Evolutionary conservation across 345 rosid genomes (phyloP).

Genomic region (Psidium friedrichsthalianum): DNA sequence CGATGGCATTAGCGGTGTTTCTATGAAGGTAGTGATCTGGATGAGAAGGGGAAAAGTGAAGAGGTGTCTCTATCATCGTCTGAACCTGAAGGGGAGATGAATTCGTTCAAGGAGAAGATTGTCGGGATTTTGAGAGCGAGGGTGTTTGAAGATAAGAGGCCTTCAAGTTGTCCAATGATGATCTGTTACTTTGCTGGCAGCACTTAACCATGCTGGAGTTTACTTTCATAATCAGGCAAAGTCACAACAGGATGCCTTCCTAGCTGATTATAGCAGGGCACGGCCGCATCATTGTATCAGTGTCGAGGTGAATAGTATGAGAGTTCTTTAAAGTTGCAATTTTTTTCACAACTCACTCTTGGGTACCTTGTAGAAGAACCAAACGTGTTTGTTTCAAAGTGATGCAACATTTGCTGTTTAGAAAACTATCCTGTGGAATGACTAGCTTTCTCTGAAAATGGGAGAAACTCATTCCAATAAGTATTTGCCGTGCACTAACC

Average conservation of each 20-base stretch:
- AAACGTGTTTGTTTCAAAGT: neutral
- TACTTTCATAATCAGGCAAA: conserved; percentile 33
- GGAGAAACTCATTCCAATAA: neutral
- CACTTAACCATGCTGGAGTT: conserved; percentile 60
- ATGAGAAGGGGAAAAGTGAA: conserved; percentile 2
- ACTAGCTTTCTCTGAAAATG: neutral
- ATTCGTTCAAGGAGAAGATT: conserved; percentile 45
- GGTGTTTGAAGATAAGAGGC: conserved; percentile 69
- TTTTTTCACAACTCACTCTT: neutral
- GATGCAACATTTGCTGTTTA: neutral
- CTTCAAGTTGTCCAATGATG: conserved; percentile 52
- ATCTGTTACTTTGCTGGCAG: conserved; percentile 53
- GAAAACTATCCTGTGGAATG: neutral
- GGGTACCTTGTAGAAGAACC: neutral
- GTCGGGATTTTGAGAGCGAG: conserved; percentile 28
- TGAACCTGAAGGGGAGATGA: conserved; percentile 25
- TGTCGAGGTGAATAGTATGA: neutral
- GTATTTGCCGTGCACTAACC: neutral
- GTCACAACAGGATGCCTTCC: neutral
- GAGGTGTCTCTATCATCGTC: conserved; percentile 1
- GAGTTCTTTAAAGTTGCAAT: neutral
- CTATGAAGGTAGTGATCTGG: conserved; percentile 6
- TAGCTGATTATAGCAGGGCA: conserved; percentile 3
- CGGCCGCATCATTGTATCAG: neutral
- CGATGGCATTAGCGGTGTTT: neutral